Evolutionary conservation across 352 stramenopile genomes (phyloP).

Genomic region (Blastocystis sp.): DNA sequence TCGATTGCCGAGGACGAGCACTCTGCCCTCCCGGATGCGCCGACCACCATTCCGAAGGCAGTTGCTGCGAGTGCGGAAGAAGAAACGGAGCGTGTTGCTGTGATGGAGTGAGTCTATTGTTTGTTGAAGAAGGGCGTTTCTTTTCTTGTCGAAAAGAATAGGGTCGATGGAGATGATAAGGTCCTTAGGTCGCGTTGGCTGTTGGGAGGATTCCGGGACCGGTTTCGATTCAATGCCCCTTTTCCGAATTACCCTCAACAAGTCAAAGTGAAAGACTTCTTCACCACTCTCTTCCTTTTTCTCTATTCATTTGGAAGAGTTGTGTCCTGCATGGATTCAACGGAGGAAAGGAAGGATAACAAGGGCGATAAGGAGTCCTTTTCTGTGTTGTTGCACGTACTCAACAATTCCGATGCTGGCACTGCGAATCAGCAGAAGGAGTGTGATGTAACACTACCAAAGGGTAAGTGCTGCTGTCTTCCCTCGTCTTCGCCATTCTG

Average conservation of each 20-base stretch:
- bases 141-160: not conserved
- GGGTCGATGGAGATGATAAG: not conserved
- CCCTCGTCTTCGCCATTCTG: too few relatives aligned
- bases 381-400: too few relatives aligned
- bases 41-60: not conserved
- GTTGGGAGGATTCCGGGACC: too few relatives aligned
- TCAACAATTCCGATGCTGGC: too few relatives aligned
- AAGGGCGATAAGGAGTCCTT: not conserved
- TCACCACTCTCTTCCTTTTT: too few relatives aligned
- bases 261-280: too few relatives aligned
- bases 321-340: not conserved
- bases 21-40: not conserved
- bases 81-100: not conserved
- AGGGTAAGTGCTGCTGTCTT: too few relatives aligned
- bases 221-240: too few relatives aligned
- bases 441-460: too few relatives aligned
- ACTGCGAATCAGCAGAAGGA: too few relatives aligned
- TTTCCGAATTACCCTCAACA: too few relatives aligned
- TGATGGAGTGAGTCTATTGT: conserved; percentile 2
- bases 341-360: not conserved
- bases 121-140: not conserved
- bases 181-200: not conserved
- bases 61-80: not conserved
- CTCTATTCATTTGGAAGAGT: not conserved
- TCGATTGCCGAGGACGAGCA: conserved; percentile 56